A percentile compares a stretch with the other conserved stretches of the same genome.
Conservation (phyloP, 352 stramenopile species). For the Hyaloperonospora arabidopsidis region DNA sequence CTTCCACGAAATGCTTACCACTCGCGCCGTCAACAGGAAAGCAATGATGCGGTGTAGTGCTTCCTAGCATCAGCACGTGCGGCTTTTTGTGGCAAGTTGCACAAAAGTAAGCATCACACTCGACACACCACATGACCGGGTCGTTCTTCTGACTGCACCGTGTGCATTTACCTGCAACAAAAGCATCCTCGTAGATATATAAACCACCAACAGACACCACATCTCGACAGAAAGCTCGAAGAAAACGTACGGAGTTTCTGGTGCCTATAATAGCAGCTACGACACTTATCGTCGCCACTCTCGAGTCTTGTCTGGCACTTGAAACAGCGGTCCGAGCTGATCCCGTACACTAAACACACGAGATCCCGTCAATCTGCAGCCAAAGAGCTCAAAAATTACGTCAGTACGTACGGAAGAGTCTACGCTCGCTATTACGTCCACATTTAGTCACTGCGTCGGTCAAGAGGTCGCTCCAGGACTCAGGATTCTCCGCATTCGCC, state of each 20-base stretch:
- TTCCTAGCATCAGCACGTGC: constrained; percentile 43
- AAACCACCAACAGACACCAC: constrained; percentile 1
- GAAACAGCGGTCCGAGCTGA: constrained; percentile 42
- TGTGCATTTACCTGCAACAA: constrained; percentile 34
- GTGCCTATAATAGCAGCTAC: constrained; percentile 37
- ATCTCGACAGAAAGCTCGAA: background rate
- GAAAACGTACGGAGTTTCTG: constrained; percentile 28
- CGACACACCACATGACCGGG: constrained; percentile 52
- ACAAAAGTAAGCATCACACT: constrained; percentile 63
- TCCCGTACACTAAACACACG: constrained; percentile 46
- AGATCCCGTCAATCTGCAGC: constrained; percentile 4
- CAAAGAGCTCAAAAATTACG: background rate
- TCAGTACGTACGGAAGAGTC: constrained; percentile 38
- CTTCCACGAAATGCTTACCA: constrained; percentile 38
- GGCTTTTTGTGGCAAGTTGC: constrained; percentile 41
- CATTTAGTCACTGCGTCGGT: constrained; percentile 42
- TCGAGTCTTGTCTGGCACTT: constrained; percentile 39
- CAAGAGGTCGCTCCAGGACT: constrained; percentile 31
- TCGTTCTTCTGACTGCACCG: constrained; percentile 29
- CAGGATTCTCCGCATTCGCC: constrained; percentile 5
- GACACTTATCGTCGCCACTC: constrained; percentile 26
- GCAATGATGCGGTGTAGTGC: constrained; percentile 33
- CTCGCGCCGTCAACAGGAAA: constrained; percentile 50
- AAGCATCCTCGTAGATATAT: background rate
- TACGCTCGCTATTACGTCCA: constrained; percentile 40